Percentiles rank a stretch among this genome's conserved stretches.
Evolutionary conservation across 768 basidiomycete species (phyloP).

Genomic region (Tricholomella constricta): DNA sequence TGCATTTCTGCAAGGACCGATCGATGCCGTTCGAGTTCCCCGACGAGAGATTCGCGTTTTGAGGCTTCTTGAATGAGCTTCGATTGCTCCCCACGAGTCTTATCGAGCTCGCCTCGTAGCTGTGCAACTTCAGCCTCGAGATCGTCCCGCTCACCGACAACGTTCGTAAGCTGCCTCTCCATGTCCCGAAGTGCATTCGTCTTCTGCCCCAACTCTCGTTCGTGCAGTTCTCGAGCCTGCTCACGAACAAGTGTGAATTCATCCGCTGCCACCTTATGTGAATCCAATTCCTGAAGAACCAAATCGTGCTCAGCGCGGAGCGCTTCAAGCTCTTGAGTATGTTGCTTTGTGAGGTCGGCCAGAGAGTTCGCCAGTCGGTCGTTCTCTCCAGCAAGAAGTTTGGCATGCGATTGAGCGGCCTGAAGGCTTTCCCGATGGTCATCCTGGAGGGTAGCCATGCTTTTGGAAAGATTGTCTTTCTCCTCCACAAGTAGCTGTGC

Average conservation of each 20-base stretch:
- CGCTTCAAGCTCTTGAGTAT: conserved; percentile 48
- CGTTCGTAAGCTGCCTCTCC: conserved; percentile 50
- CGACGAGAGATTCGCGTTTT: conserved; percentile 70
- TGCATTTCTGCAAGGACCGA: conserved; percentile 76
- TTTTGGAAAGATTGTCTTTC: conserved; percentile 2
- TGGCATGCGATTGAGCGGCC: background rate
- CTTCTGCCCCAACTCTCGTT: conserved; percentile 54
- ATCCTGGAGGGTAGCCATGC: conserved; percentile 1
- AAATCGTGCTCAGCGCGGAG: conserved; percentile 50
- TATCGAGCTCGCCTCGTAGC: conserved; percentile 61
- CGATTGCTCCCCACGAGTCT: conserved; percentile 58
- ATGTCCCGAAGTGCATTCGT: conserved; percentile 43
- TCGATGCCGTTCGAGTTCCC: conserved; percentile 78
- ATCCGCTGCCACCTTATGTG: conserved; percentile 53
- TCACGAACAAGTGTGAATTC: conserved; percentile 51
- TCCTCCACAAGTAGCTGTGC: background rate
- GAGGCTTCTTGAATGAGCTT: conserved; percentile 72
- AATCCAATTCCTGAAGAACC: conserved; percentile 60
- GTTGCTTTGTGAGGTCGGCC: conserved; percentile 49
- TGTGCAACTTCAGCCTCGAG: conserved; percentile 48
- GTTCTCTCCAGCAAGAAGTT: conserved; percentile 46
- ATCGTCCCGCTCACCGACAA: conserved; percentile 46
- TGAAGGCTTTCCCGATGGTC: conserved; percentile 7
- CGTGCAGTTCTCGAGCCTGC: conserved; percentile 43
- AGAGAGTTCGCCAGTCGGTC: conserved; percentile 44